Base-by-base conservation (phyloP, 1,284 basidiomycete genomes). In the Somion occarium region DNA sequence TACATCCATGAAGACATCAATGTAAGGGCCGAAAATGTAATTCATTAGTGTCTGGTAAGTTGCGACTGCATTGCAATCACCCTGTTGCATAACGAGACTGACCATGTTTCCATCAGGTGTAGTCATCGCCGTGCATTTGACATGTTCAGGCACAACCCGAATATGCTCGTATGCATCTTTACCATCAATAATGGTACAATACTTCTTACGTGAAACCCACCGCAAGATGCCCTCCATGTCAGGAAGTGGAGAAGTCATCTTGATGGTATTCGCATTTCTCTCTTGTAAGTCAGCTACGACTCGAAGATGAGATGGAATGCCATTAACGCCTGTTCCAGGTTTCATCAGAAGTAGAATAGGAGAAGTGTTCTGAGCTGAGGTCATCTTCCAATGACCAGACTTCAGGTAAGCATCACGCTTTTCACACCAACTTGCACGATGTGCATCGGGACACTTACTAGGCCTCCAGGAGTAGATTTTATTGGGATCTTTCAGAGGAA, bases 11-110 rank as follows among this genome's bases (percentile, higher is more conserved):
- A 48, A 48, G 13, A 39, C 37, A 20, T 22, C 30, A n/a, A 48
- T 48, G 46, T 22, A 48, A 3, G 11, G 34, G 11, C 9, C 34
- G 20, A 48, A 48, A 5, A 61, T 67, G 53, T 73, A 64, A 71
- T 70, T 0, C 58, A 70, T 4, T 70, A 69, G 43, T 9, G 62
- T 48, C 54, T 71, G 68, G 56, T 65, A 70, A 0, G 66, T 72
- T n/a, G n/a, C n/a, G n/a, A n/a, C n/a, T n/a, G n/a, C n/a, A n/a
- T n/a, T n/a, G n/a, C n/a, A n/a, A n/a, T n/a, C n/a, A n/a, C n/a
- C n/a, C n/a, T n/a, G n/a, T n/a, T n/a, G n/a, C n/a, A n/a, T n/a
- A n/a, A n/a, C n/a, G n/a, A n/a, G n/a, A n/a, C n/a, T n/a, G n/a
- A n/a, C n/a, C n/a, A n/a, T n/a, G n/a, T n/a, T n/a, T n/a, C n/a